phyloP scores from a whole-genome alignment of 176 grass and related monocot genomes.

The Oryza glumipatula region DNA sequence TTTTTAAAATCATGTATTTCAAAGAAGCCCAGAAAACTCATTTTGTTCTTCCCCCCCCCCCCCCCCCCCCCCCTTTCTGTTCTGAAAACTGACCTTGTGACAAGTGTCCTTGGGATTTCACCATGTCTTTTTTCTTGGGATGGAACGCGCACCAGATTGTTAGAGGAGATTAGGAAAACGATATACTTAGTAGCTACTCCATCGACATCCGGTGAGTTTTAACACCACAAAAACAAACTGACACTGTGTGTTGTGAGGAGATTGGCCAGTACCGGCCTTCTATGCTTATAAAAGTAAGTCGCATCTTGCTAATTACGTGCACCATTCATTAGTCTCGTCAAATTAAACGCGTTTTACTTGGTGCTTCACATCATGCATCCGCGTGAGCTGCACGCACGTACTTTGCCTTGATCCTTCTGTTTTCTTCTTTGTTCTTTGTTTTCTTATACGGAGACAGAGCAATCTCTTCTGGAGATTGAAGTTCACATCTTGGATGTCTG shows the following conservation, averaged over 20 bases:
- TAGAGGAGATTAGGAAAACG: no score
- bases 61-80: background rate
- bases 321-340: no score
- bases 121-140: no score
- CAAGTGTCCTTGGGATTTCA: background rate
- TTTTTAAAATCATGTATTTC: no score
- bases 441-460: background rate
- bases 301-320: background rate
- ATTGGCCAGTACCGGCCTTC: no score
- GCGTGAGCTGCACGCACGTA: conserved; percentile 38
- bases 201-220: no score
- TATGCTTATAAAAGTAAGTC: background rate
- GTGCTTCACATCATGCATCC: conserved; percentile 31
- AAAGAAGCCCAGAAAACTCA: no score
- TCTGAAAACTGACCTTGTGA: background rate
- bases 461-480: background rate
- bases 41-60: no score
- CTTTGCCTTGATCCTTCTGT: conserved; percentile 8
- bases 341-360: conserved; percentile 22
- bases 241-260: background rate
- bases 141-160: no score
- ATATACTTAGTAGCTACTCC: no score
- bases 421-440: background rate
- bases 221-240: no score
- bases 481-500: background rate